Evolutionary conservation across 2,329 filamentous ascomycete genomes (phyloP).

Genomic region (Thermoascus crustaceus): DNA sequence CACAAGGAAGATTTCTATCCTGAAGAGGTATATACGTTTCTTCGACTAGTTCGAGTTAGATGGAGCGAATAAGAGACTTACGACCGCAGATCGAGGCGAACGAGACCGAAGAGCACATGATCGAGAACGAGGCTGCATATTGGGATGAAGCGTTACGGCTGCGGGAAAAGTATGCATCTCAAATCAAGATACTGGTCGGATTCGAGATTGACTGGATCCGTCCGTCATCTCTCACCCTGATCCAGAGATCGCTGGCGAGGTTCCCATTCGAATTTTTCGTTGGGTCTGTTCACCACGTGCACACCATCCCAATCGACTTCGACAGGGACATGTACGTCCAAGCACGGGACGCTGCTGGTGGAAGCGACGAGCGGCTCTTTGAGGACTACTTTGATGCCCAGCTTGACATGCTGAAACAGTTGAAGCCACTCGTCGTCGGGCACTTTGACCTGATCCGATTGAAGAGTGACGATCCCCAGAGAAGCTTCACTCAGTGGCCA

Average conservation of each 20-base stretch:
- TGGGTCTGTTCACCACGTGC: conserved; percentile 85
- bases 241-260: conserved; percentile 50
- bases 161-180: conserved; percentile 57
- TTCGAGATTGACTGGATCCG: conserved; percentile 95
- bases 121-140: conserved; percentile 55
- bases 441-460: conserved; percentile 91
- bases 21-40: conserved; percentile 57
- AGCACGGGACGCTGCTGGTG: conserved; percentile 51
- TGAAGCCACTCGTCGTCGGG: conserved; percentile 72
- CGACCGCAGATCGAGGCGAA: conserved; percentile 23
- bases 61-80: not conserved
- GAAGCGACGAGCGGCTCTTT: conserved; percentile 65
- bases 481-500: conserved; percentile 50
- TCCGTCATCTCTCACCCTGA: conserved; percentile 52
- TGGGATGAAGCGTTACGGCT: conserved; percentile 67
- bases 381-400: conserved; percentile 85
- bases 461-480: conserved; percentile 60
- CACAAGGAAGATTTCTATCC: conserved; percentile 76
- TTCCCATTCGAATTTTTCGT: conserved; percentile 79
- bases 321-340: conserved; percentile 58
- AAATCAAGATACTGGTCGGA: conserved; percentile 75
- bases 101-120: conserved; percentile 21
- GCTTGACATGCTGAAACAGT: conserved; percentile 63
- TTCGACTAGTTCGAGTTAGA: not conserved
- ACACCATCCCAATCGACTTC: conserved; percentile 82